phyloP scores from a whole-genome alignment of 345 rosid genomes.

The Luvunga scandens region DNA sequence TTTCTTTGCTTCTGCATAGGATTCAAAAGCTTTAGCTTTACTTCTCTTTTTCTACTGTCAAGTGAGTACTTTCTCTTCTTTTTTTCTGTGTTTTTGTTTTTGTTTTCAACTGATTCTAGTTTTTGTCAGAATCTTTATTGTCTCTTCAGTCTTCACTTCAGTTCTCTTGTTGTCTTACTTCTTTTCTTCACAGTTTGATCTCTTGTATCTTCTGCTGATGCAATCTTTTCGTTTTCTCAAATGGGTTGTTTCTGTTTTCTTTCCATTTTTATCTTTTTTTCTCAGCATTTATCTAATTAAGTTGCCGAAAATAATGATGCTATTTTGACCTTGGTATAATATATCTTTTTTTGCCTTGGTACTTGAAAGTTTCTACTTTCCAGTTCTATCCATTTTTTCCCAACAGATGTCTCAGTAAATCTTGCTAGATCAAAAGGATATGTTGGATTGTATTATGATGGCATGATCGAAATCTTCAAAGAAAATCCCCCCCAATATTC shows the following conservation, averaged over 20 bases:
- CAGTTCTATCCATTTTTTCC: not conserved
- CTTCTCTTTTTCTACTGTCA: slow-evolving; percentile 15
- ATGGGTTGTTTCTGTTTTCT: not conserved
- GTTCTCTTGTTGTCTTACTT: not conserved
- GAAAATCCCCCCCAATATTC: not conserved
- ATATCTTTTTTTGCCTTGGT: not conserved
- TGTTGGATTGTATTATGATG: not conserved
- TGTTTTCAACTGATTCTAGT: not conserved
- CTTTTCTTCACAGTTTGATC: not conserved
- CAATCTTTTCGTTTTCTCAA: not conserved
- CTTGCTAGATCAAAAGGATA: not conserved
- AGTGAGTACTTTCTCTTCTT: slow-evolving; percentile 24
- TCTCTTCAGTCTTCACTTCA: not conserved
- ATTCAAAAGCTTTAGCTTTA: slow-evolving; percentile 12
- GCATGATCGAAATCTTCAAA: not conserved
- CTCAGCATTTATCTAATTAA: not conserved
- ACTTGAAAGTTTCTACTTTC: not conserved
- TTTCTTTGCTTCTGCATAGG: slow-evolving; percentile 41
- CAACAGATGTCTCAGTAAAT: not conserved
- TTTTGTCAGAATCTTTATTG: slow-evolving; percentile 7
- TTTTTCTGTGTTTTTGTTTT: slow-evolving; percentile 6
- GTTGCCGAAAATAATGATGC: not conserved
- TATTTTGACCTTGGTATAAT: not conserved
- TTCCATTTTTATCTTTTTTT: not conserved
- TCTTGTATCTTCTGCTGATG: not conserved